Conservation (phyloP, 2,329 filamentous ascomycete species). For the Colletotrichum plurivorum region DNA sequence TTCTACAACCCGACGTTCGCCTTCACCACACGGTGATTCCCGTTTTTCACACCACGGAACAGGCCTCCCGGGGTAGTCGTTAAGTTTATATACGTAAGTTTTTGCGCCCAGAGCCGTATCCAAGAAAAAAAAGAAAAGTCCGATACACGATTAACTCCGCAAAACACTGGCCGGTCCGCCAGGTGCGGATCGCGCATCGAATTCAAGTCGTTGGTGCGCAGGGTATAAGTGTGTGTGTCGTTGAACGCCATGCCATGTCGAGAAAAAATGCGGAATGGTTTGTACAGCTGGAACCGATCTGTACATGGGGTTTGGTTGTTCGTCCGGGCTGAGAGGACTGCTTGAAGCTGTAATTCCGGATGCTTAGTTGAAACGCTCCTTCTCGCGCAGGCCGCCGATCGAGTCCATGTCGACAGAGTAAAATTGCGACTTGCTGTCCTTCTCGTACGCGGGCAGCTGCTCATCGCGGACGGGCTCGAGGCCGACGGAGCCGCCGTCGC, state of each 20-base stretch:
- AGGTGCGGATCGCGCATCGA: slow-evolving; percentile 31
- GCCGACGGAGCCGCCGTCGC: slow-evolving; percentile 86
- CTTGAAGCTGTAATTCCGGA: slow-evolving; percentile 18
- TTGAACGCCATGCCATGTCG: slow-evolving; percentile 41
- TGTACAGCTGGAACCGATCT: slow-evolving; percentile 39
- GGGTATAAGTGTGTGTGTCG: slow-evolving; percentile 42
- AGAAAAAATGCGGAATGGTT: slow-evolving; percentile 36
- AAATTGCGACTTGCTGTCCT: slow-evolving; percentile 83
- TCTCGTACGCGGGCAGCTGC: slow-evolving; percentile 89
- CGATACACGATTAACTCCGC: slow-evolving; percentile 27
- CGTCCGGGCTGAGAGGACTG: slow-evolving; percentile 31
- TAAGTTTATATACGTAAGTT: slow-evolving; percentile 36
- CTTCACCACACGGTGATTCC: slow-evolving; percentile 38
- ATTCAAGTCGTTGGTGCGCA: slow-evolving; percentile 39
- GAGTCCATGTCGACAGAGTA: slow-evolving; percentile 95
- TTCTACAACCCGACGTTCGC: slow-evolving; percentile 39
- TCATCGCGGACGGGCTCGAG: slow-evolving; percentile 88
- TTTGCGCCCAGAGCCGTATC: slow-evolving; percentile 37
- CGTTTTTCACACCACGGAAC: slow-evolving; percentile 37
- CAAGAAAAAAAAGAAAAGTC: slow-evolving; percentile 23
- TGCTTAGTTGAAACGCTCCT: slow-evolving; percentile 66
- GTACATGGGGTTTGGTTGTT: slow-evolving; percentile 20
- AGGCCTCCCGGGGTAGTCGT: slow-evolving; percentile 38
- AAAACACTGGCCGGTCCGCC: slow-evolving; percentile 24
- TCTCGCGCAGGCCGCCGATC: slow-evolving; percentile 95